Conservation (phyloP, 78 protist species). For the Goniomonas avonlea region DNA sequence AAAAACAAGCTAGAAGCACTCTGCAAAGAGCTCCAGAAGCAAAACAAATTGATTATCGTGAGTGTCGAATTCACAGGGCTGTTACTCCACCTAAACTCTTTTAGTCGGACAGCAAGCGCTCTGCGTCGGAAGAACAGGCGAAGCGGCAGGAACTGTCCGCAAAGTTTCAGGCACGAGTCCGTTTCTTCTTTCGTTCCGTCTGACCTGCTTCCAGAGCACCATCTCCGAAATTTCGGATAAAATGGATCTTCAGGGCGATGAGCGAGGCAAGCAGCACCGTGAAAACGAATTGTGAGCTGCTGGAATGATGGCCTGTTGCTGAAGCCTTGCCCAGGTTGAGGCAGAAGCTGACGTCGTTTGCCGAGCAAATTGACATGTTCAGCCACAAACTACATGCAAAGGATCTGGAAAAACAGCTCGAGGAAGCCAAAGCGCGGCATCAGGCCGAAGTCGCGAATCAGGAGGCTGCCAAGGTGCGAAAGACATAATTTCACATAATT, state of each 20-base stretch:
- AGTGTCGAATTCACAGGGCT: too few relatives aligned
- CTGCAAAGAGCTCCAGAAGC: constrained; percentile 27
- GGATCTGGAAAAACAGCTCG: not conserved
- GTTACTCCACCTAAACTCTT: too few relatives aligned
- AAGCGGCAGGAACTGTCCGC: not conserved
- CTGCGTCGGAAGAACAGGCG: too few relatives aligned
- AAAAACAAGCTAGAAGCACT: constrained; percentile 14
- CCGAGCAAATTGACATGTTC: not conserved
- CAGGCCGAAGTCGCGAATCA: not conserved
- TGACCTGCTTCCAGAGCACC: not conserved
- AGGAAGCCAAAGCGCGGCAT: not conserved
- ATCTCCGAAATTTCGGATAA: not conserved
- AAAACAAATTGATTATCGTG: not conserved
- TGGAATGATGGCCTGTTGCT: too few relatives aligned
- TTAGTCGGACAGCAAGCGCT: too few relatives aligned
- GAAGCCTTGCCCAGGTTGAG: not conserved
- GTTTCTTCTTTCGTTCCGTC: too few relatives aligned
- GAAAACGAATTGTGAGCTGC: not conserved
- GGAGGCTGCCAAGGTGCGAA: not conserved
- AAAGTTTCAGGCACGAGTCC: too few relatives aligned
- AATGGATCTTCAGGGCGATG: not conserved
- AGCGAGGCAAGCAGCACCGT: not conserved
- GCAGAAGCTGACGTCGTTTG: not conserved
- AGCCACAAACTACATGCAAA: not conserved
- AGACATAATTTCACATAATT: too few relatives aligned